Conservation (phyloP, 2,329 filamentous ascomycete species). For the Rugonectria rugulosa region DNA sequence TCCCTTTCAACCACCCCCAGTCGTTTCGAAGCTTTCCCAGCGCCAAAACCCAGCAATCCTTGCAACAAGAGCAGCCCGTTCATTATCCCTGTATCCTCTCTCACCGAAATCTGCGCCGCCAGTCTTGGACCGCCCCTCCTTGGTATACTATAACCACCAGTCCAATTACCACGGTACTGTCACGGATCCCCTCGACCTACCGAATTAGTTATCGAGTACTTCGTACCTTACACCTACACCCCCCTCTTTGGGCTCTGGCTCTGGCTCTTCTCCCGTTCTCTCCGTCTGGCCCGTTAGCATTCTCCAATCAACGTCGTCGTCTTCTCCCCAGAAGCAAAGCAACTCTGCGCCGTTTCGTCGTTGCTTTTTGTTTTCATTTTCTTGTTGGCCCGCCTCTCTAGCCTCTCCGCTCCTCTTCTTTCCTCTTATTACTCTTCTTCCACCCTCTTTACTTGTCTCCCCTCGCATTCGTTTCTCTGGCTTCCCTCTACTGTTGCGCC, state of each 20-base stretch:
- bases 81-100: constrained; percentile 38
- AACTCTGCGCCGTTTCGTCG: constrained; percentile 15
- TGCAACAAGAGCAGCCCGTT: constrained; percentile 30
- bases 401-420: neutral
- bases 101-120: constrained; percentile 37
- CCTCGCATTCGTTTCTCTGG: constrained; percentile 14
- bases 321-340: constrained; percentile 35
- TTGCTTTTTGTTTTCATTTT: neutral
- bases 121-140: constrained; percentile 10
- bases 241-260: neutral
- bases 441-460: neutral
- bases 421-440: neutral
- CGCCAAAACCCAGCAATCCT: constrained; percentile 10
- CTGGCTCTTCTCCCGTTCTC: constrained; percentile 14
- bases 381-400: constrained; percentile 1
- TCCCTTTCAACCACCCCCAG: constrained; percentile 19
- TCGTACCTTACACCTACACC: constrained; percentile 10
- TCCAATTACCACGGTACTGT: constrained; percentile 20
- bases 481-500: constrained; percentile 19
- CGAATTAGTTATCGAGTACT: constrained; percentile 6
- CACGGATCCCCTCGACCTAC: constrained; percentile 10
- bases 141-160: constrained; percentile 19
- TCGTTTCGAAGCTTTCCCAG: constrained; percentile 10
- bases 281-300: constrained; percentile 30
- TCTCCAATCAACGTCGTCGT: constrained; percentile 37